Evolutionary conservation across 352 stramenopile genomes (phyloP).

Genomic region (Pythium dissotocum): DNA sequence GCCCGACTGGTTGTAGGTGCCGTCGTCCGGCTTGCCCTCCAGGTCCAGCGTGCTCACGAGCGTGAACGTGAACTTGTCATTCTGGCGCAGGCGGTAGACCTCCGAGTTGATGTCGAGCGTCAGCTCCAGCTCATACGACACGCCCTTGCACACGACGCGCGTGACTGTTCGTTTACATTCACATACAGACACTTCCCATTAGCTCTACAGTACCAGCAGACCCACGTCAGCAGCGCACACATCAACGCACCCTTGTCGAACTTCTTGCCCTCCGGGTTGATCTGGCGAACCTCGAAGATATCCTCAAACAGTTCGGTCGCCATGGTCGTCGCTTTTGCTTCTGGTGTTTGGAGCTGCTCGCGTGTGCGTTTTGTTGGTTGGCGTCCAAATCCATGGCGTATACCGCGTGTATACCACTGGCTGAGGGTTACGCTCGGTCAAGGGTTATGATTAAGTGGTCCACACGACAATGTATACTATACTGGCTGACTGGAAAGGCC

Average conservation of each 20-base stretch:
- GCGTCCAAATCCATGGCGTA: slow-evolving; percentile 12
- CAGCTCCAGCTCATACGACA: slow-evolving; percentile 97
- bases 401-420: slow-evolving; percentile 10
- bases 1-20: slow-evolving; percentile 91
- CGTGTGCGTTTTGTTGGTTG: slow-evolving; percentile 13
- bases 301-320: slow-evolving; percentile 97
- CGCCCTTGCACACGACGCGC: slow-evolving; percentile 94
- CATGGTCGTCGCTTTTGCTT: slow-evolving; percentile 38
- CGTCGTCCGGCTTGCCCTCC: slow-evolving; percentile 95
- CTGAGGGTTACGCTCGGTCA: slow-evolving; percentile 1
- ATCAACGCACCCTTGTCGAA: slow-evolving; percentile 88
- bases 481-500: slow-evolving; percentile 15
- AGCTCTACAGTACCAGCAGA: neutral
- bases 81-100: slow-evolving; percentile 95
- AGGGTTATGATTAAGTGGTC: neutral
- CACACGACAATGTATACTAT: slow-evolving; percentile 8
- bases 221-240: neutral
- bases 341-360: slow-evolving; percentile 5
- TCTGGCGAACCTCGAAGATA: slow-evolving; percentile 96
- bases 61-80: slow-evolving; percentile 96
- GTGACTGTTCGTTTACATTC: slow-evolving; percentile 69
- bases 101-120: slow-evolving; percentile 98
- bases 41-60: slow-evolving; percentile 96
- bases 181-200: neutral
- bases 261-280: slow-evolving; percentile 99